Evolutionary conservation across 352 stramenopile species (phyloP), one percentile per base, ranked within the genome.

Genomic region (Lagenidium sp.): DNA sequence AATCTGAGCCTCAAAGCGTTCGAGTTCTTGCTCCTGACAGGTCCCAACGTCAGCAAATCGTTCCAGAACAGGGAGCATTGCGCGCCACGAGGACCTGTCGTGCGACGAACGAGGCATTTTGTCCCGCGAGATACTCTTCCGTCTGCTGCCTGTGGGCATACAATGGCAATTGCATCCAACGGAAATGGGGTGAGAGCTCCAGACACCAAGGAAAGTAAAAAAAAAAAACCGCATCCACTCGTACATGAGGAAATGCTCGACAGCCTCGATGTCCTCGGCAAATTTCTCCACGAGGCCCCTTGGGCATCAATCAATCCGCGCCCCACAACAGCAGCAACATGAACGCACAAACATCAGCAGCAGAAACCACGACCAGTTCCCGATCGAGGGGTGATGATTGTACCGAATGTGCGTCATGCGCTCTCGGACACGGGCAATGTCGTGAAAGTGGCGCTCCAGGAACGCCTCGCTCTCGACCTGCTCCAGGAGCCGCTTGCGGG

Each of bases 1-100:
- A 30, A 88, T 85, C 1, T 45, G 54, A 15, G 57, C 31, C 36
- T 93, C 81, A 24, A 88, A 91, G 0, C 53, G 55, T 44, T 93
- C 81, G 1, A 93, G 57, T 34, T 90, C 77, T 24, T 82, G 52
- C 53, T 93, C 74, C 54, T 89, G 57, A n/a, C n/a, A n/a, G n/a
- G n/a, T n/a, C n/a, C n/a, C n/a, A n/a, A n/a, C n/a, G n/a, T n/a
- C n/a, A n/a, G n/a, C n/a, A n/a, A n/a, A n/a, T n/a, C n/a, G n/a
- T n/a, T n/a, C n/a, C n/a, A n/a, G n/a, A n/a, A n/a, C n/a, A n/a
- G n/a, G n/a, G n/a, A n/a, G n/a, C n/a, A n/a, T n/a, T n/a, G n/a
- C n/a, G n/a, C n/a, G n/a, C n/a, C n/a, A n/a, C n/a, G n/a, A n/a
- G n/a, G n/a, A 75, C 67, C 51, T 80, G 68, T 5, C 68, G 63